These are phyloP conservation scores for Telfairia occidentalis DNA, from an alignment of 331 rosid genomes.

Conservation along the genomic window DNA sequence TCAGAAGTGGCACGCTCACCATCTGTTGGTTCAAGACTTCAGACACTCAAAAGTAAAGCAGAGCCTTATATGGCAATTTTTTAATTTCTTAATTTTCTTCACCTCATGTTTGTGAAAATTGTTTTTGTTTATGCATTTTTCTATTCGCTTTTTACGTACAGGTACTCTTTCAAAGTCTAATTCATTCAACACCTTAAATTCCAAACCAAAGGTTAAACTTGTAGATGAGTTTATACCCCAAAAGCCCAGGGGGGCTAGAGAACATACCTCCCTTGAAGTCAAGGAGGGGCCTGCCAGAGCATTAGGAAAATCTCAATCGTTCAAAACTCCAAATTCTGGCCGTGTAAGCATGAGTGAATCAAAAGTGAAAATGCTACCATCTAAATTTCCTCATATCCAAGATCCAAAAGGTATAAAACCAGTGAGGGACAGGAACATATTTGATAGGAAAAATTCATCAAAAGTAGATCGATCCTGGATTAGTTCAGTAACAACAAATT, in stretches of 20 bases:
- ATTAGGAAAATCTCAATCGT: slow-evolving; percentile 58
- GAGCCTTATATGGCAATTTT: slow-evolving; percentile 8
- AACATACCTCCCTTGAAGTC: slow-evolving; percentile 39
- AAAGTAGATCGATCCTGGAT: slow-evolving; percentile 47
- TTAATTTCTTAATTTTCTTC: neutral
- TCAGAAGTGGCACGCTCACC: slow-evolving; percentile 34
- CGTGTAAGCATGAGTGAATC: slow-evolving; percentile 42
- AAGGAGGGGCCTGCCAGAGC: slow-evolving; percentile 43
- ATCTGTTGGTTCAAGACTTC: slow-evolving; percentile 29
- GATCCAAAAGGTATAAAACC: slow-evolving; percentile 53
- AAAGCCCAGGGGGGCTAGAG: slow-evolving; percentile 50
- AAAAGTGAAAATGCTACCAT: slow-evolving; percentile 57
- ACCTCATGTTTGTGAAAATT: neutral
- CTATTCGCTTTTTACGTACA: slow-evolving; percentile 25
- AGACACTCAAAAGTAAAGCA: slow-evolving; percentile 35
- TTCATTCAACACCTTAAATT: slow-evolving; percentile 48
- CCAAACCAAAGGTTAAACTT: slow-evolving; percentile 57
- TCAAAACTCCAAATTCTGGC: slow-evolving; percentile 39
- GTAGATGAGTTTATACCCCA: slow-evolving; percentile 54
- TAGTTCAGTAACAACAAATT: slow-evolving; percentile 34
- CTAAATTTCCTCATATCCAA: slow-evolving; percentile 31
- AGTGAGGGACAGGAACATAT: slow-evolving; percentile 41
- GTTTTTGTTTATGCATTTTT: slow-evolving; percentile 7
- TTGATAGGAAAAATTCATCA: slow-evolving; percentile 47
- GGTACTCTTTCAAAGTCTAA: slow-evolving; percentile 61